Evolutionary conservation across 306 rosid genomes (phyloP).

Genomic region (Coriaria nepalensis): DNA sequence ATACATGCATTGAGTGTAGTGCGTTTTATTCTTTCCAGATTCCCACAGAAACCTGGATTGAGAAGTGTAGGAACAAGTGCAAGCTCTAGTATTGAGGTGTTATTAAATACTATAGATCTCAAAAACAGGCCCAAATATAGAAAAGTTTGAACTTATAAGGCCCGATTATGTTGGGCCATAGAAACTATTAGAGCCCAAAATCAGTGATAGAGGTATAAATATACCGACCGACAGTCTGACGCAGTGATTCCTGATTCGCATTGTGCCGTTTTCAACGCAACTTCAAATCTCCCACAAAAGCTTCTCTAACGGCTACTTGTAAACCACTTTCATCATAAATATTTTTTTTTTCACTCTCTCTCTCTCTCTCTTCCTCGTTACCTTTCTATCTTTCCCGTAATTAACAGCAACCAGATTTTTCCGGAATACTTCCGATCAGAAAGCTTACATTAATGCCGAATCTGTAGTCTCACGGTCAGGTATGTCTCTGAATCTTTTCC

Average conservation of each 20-base stretch:
- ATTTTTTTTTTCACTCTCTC: not conserved
- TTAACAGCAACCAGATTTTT: slow-evolving; percentile 7
- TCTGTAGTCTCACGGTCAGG: slow-evolving; percentile 23
- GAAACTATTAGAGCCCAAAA: not conserved
- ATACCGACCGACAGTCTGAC: too few relatives aligned
- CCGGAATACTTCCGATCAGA: slow-evolving; percentile 6
- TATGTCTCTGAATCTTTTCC: slow-evolving; percentile 19
- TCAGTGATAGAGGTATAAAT: too few relatives aligned
- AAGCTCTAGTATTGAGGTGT: slow-evolving; percentile 44
- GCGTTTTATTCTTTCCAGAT: slow-evolving; percentile 34
- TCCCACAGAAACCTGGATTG: slow-evolving; percentile 58
- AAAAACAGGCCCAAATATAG: too few relatives aligned
- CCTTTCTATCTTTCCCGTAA: slow-evolving; percentile 12
- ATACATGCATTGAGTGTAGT: not conserved
- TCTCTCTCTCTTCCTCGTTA: slow-evolving; percentile 11
- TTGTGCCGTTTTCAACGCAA: slow-evolving; percentile 9
- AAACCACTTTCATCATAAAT: not conserved
- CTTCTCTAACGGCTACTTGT: slow-evolving; percentile 27
- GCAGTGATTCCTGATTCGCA: not conserved
- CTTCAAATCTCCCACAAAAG: slow-evolving; percentile 14
- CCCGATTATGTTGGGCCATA: too few relatives aligned
- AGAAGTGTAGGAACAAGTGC: slow-evolving; percentile 32
- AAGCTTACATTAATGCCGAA: slow-evolving; percentile 11
- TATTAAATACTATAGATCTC: too few relatives aligned
- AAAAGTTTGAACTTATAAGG: too few relatives aligned